Evolutionary conservation across 108 stramenopile species (phyloP).

Genomic region (Nitzschia sp.): DNA sequence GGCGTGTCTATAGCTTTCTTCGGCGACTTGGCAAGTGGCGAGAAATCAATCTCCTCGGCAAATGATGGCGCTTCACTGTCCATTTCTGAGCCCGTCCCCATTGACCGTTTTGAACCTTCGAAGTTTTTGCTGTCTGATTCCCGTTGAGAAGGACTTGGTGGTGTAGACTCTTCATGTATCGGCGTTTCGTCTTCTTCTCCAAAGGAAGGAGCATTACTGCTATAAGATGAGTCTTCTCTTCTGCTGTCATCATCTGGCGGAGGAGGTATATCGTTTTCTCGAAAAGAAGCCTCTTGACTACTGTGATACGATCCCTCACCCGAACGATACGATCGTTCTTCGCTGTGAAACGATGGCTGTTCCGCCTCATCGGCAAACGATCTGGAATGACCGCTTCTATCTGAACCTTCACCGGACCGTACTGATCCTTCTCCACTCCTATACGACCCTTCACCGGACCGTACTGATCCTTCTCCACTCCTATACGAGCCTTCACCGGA

Average conservation of each 20-base stretch:
- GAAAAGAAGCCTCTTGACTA: not conserved
- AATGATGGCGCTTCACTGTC: conserved; percentile 5
- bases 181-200: conserved; percentile 1
- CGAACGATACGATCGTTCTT: conserved; percentile 3
- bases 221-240: not conserved
- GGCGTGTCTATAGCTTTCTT: not conserved
- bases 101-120: not conserved
- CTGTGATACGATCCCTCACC: not conserved
- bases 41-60: conserved; percentile 3
- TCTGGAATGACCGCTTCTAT: not conserved
- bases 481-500: too few species aligned
- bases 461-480: too few species aligned
- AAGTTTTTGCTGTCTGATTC: not conserved
- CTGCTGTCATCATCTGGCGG: not conserved
- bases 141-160: not conserved
- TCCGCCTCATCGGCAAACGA: conserved; percentile 7
- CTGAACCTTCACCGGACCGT: too few species aligned
- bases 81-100: not conserved
- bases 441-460: too few species aligned
- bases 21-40: not conserved
- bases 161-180: not conserved
- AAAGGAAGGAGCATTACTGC: conserved; percentile 1
- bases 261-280: not conserved
- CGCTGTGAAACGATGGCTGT: conserved; percentile 5
- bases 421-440: too few species aligned